Evolutionary conservation across 805 yeast genomes (phyloP).

Genomic region (Candida alai): DNA sequence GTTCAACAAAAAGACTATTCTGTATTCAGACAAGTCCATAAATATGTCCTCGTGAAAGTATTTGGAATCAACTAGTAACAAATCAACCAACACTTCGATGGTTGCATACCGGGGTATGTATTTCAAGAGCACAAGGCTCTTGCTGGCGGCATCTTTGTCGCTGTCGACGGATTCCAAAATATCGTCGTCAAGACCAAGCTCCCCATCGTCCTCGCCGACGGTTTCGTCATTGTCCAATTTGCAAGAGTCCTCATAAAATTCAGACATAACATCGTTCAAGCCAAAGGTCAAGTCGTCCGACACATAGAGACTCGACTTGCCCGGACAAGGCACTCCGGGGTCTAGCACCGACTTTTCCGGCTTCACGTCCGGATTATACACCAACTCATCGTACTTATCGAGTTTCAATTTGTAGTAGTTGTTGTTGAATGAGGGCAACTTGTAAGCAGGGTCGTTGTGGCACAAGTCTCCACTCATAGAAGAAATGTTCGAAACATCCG

Average conservation of each 20-base stretch:
- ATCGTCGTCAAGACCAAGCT: slow-evolving; percentile 43
- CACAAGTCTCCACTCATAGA: slow-evolving; percentile 5
- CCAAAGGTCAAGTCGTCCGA: too few relatives aligned
- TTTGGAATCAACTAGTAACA: slow-evolving; percentile 67
- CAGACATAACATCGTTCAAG: too few relatives aligned
- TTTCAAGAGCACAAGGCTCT: slow-evolving; percentile 7
- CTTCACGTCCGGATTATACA: too few relatives aligned
- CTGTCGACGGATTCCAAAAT: slow-evolving; percentile 39
- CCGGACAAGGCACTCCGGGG: too few relatives aligned
- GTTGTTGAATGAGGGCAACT: slow-evolving; percentile 35
- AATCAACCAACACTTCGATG: slow-evolving; percentile 72
- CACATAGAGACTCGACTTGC: too few relatives aligned
- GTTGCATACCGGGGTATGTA: slow-evolving; percentile 50
- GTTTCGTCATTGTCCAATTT: too few relatives aligned
- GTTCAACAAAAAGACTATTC: slow-evolving; percentile 39
- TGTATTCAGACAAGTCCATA: slow-evolving; percentile 37
- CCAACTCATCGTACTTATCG: slow-evolving; percentile 32
- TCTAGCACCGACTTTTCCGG: too few relatives aligned
- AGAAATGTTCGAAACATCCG: slow-evolving; percentile 18
- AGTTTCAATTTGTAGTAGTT: slow-evolving; percentile 31
- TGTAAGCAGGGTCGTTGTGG: slow-evolving; percentile 16
- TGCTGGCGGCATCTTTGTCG: slow-evolving; percentile 21
- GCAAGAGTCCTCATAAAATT: too few relatives aligned
- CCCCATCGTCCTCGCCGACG: too few relatives aligned
- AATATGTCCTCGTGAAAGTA: slow-evolving; percentile 43